Percentiles rank a stretch among this genome's conserved stretches.
phyloP scores from a whole-genome alignment of 208 protist species.

The Phytomonas serpens region DNA sequence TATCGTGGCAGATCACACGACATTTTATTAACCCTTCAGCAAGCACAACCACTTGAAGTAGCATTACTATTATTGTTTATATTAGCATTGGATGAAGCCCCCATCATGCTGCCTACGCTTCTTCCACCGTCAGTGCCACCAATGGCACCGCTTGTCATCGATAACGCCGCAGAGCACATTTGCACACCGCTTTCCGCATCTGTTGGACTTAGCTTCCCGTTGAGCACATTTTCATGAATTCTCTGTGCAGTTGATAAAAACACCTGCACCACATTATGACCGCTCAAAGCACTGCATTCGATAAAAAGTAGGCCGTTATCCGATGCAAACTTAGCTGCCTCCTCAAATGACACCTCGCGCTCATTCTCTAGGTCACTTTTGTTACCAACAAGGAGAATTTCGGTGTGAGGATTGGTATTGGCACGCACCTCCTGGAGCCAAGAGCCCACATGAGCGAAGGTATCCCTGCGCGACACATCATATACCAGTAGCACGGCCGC shows the following conservation, averaged over 20 bases:
- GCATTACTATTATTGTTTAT: slow-evolving; percentile 11
- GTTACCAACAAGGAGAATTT: slow-evolving; percentile 93
- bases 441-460: slow-evolving; percentile 81
- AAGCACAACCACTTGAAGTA: neutral
- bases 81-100: slow-evolving; percentile 11
- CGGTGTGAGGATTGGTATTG: slow-evolving; percentile 75
- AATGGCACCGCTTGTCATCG: slow-evolving; percentile 14
- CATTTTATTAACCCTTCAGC: neutral
- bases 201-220: slow-evolving; percentile 78
- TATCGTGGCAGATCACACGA: neutral
- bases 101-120: neutral
- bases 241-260: slow-evolving; percentile 89
- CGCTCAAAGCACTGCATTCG: slow-evolving; percentile 91
- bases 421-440: slow-evolving; percentile 94
- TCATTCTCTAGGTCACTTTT: slow-evolving; percentile 94
- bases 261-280: slow-evolving; percentile 91
- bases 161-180: slow-evolving; percentile 49
- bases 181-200: slow-evolving; percentile 77
- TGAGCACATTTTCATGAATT: slow-evolving; percentile 94
- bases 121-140: slow-evolving; percentile 8
- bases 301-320: slow-evolving; percentile 94
- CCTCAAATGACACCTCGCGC: slow-evolving; percentile 94
- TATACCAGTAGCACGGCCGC: slow-evolving; percentile 95
- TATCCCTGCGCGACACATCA: slow-evolving; percentile 88
- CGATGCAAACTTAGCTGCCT: slow-evolving; percentile 92